These are phyloP conservation scores for Harringtonia aguacate DNA, from an alignment of 2,329 filamentous ascomycete genomes.

Conservation along the genomic window DNA sequence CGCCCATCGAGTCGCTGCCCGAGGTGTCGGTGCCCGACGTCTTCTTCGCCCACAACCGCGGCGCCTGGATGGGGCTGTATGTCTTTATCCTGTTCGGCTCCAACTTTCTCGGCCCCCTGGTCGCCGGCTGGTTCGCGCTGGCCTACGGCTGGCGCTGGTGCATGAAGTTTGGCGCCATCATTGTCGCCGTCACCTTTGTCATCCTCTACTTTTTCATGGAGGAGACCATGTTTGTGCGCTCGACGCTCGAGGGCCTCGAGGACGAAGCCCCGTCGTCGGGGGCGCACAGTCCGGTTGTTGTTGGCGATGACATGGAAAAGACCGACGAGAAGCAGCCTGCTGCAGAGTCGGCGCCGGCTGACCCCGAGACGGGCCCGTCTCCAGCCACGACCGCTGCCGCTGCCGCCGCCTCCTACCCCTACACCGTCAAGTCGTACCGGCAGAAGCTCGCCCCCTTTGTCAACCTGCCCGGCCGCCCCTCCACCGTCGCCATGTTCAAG, in stretches of 20 bases:
- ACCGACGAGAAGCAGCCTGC: no score
- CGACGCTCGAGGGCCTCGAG: constrained; percentile 20
- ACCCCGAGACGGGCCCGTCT: background rate
- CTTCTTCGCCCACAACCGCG: constrained; percentile 17
- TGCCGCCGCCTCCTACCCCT: background rate
- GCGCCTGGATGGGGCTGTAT: constrained; percentile 31
- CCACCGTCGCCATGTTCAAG: constrained; percentile 13
- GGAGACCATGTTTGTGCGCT: constrained; percentile 44
- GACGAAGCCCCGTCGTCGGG: background rate
- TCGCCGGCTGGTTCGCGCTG: constrained; percentile 38
- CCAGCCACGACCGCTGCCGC: background rate
- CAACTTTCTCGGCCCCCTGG: constrained; percentile 34
- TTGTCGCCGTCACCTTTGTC: constrained; percentile 34
- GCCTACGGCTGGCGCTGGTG: constrained; percentile 38
- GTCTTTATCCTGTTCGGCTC: constrained; percentile 29
- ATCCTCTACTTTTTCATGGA: constrained; percentile 49
- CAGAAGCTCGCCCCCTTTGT: constrained; percentile 2
- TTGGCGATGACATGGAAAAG: background rate
- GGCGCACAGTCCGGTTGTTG: background rate
- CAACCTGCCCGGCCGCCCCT: constrained; percentile 11
- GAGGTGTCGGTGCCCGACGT: constrained; percentile 23
- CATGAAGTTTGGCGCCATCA: constrained; percentile 43
- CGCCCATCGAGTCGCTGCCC: constrained; percentile 34
- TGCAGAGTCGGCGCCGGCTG: no score
- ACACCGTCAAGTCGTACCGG: no score